Evolutionary conservation across 768 basidiomycete species (phyloP).

Genomic region (Macrolepiota albuminosa): DNA sequence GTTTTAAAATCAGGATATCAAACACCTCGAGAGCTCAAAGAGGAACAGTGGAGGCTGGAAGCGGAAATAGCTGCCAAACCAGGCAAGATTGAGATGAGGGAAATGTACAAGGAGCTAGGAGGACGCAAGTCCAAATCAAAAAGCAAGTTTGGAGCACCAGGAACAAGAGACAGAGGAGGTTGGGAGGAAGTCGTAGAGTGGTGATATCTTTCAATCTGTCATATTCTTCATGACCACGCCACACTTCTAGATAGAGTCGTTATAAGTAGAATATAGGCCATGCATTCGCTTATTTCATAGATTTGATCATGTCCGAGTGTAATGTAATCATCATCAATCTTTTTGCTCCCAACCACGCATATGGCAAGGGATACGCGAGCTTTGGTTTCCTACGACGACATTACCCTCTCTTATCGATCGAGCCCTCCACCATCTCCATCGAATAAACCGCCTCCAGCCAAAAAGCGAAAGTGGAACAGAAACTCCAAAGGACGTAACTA

Average conservation of each 20-base stretch:
- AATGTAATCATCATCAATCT: not conserved
- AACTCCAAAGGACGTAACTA: conserved; percentile 24
- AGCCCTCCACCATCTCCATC: conserved; percentile 15
- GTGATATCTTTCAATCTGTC: conserved; percentile 1
- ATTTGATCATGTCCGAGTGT: not conserved
- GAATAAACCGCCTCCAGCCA: conserved; percentile 35
- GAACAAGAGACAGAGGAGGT: conserved; percentile 73
- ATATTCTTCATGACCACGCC: not conserved
- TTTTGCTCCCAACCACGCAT: not conserved
- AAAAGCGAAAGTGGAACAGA: conserved; percentile 52
- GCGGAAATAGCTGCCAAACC: conserved; percentile 50
- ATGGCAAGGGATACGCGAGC: conserved; percentile 25
- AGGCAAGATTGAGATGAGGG: conserved; percentile 81
- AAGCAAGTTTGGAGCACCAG: conserved; percentile 63
- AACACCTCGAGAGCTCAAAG: conserved; percentile 73
- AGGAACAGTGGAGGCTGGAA: conserved; percentile 67
- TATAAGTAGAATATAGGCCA: not conserved
- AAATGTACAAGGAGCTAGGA: conserved; percentile 86
- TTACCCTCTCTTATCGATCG: conserved; percentile 39
- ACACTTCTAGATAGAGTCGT: not conserved
- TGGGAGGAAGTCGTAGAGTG: conserved; percentile 44
- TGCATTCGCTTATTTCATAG: not conserved
- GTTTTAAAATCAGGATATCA: conserved; percentile 54
- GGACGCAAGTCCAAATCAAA: conserved; percentile 79
- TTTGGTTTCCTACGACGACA: conserved; percentile 62